These are phyloP conservation scores for Penicillium hesseltinei DNA, from an alignment of 2,329 filamentous ascomycete genomes.

Conservation along the genomic window DNA sequence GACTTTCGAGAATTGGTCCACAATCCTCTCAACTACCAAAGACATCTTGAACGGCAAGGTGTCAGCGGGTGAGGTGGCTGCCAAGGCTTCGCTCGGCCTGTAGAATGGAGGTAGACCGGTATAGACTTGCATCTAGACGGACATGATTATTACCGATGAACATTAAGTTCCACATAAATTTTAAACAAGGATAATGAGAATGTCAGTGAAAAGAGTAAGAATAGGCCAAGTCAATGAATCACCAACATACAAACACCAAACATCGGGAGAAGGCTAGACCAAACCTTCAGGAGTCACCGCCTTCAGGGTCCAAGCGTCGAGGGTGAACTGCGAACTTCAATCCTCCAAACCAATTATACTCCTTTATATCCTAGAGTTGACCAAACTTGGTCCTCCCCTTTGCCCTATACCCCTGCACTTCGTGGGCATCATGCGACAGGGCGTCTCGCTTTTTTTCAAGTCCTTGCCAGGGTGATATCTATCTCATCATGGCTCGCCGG, in stretches of 20 bases:
- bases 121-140: slow-evolving; percentile 10
- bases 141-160: slow-evolving; percentile 2
- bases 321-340: slow-evolving; percentile 13
- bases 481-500: slow-evolving; percentile 43
- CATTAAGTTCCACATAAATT: background rate
- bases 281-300: slow-evolving; percentile 30
- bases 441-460: slow-evolving; percentile 26
- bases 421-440: slow-evolving; percentile 34
- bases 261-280: background rate
- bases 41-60: slow-evolving; percentile 72
- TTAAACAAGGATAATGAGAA: background rate
- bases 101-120: slow-evolving; percentile 4
- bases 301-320: slow-evolving; percentile 25
- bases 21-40: slow-evolving; percentile 73
- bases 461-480: slow-evolving; percentile 32
- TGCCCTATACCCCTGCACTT: slow-evolving; percentile 11
- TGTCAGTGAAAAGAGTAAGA: background rate
- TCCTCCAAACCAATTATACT: slow-evolving; percentile 4
- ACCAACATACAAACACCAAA: background rate
- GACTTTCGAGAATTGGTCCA: slow-evolving; percentile 78
- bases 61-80: slow-evolving; percentile 67
- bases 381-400: slow-evolving; percentile 29
- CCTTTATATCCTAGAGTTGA: slow-evolving; percentile 27
- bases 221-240: background rate
- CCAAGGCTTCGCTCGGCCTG: slow-evolving; percentile 13